A percentile compares a stretch with the other conserved stretches of the same genome.
phyloP scores from a whole-genome alignment of 179 eudicot species.

The Gypsophila paniculata region DNA sequence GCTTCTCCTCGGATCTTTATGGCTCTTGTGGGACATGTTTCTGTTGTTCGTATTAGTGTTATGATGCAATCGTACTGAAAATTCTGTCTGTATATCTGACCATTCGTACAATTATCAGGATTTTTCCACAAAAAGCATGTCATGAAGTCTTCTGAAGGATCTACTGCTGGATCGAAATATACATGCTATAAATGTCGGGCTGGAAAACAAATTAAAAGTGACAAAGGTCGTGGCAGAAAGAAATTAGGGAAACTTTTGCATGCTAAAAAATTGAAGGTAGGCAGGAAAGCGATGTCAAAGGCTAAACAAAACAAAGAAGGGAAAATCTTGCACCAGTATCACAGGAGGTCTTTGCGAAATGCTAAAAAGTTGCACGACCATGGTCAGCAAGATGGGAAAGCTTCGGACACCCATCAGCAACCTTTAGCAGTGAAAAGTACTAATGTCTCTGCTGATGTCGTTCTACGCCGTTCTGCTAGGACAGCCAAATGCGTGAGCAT shows the following conservation, averaged over 20 bases:
- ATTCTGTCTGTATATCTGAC: constrained; percentile 9
- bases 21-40: neutral
- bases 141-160: constrained; percentile 49
- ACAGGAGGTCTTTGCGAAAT: constrained; percentile 33
- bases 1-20: constrained; percentile 7
- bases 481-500: constrained; percentile 32
- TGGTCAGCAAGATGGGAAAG: constrained; percentile 35
- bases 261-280: constrained; percentile 24
- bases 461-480: constrained; percentile 79
- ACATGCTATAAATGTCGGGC: constrained; percentile 65
- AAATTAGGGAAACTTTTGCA: constrained; percentile 26
- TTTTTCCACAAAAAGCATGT: constrained; percentile 81
- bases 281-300: constrained; percentile 13
- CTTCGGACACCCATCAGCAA: constrained; percentile 25
- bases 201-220: constrained; percentile 32
- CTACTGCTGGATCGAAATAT: constrained; percentile 38
- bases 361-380: constrained; percentile 31
- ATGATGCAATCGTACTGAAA: neutral
- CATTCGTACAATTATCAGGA: constrained; percentile 31
- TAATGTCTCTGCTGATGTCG: constrained; percentile 37
- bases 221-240: constrained; percentile 28
- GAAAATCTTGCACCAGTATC: constrained; percentile 26
- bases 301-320: constrained; percentile 33
- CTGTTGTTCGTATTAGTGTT: neutral
- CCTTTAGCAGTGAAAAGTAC: constrained; percentile 27